phyloP scores from a whole-genome alignment of 345 rosid genomes.

The Eucalyptus curtisii region DNA sequence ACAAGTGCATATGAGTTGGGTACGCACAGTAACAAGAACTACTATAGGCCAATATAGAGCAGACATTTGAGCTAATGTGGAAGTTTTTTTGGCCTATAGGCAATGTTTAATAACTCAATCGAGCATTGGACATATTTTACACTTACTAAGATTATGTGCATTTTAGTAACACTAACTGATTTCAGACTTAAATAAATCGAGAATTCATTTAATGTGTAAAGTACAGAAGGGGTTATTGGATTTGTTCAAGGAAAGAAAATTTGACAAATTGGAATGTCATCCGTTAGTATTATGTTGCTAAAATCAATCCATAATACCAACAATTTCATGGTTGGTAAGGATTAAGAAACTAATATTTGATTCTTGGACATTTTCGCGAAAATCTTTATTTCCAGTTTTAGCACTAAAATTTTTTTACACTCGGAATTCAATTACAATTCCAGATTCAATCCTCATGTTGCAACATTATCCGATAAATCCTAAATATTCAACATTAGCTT shows the following conservation, averaged over 20 bases:
- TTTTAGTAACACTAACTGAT: not conserved
- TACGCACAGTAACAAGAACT: not conserved
- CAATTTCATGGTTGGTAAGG: not conserved
- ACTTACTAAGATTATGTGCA: not conserved
- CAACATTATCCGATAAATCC: not conserved
- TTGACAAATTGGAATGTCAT: not conserved
- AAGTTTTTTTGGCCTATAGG: not conserved
- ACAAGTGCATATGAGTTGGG: not conserved
- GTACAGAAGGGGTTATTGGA: not conserved
- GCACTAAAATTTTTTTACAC: not conserved
- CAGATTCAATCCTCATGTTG: not conserved
- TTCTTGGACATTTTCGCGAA: not conserved
- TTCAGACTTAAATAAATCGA: not conserved
- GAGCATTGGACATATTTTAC: not conserved
- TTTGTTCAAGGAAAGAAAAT: not conserved
- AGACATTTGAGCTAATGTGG: not conserved
- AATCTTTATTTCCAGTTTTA: not conserved
- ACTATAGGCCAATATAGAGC: not conserved
- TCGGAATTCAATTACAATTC: not conserved
- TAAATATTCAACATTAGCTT: not conserved
- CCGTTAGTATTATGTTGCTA: not conserved
- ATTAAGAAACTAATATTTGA: not conserved
- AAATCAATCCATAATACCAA: not conserved
- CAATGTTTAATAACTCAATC: not conserved
- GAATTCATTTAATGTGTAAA: not conserved